Evolutionary conservation across 176 grass and related monocot species (phyloP), one percentile per base, ranked within the genome.

Genomic region (Ensete glaucum): DNA sequence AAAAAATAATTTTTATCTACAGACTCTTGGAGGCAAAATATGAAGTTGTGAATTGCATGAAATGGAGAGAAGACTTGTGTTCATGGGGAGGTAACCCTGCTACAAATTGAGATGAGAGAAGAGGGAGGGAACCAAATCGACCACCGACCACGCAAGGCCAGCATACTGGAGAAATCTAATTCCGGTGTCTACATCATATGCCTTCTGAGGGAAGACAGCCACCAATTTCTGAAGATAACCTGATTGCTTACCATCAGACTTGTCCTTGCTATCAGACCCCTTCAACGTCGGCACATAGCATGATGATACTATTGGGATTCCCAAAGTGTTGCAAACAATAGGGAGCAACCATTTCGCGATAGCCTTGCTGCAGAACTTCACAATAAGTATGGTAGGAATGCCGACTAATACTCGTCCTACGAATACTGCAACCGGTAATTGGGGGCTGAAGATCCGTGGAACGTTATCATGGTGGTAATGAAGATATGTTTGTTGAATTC

Each of bases 291-390:
- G 88, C 34, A 99, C 88, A 13, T 99, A 99, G 69, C 91, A 99
- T 9, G 96, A 88, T 2, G 96, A 99, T 0, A 89, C 78, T 1
- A 89, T 89, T 2, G 91, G 96, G 10, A 99, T 81, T 12, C 88
- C 90, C 71, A 99, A 81, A 17, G 91, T 99, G 83, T 67, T 94
- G 86, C 96, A 94, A 65, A 99, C 81, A 9, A 99, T 79, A 0
- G 96, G 96, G 22, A 99, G 88, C 52, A 99, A 78, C 96, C 96
- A 95, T 62, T 91, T 99, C 0, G 96, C 89, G 21, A 99, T 89
- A 0, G 91, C 96, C 69, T 99, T 99, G 84, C 91, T 91, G 78
- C 96, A 95, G 77, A 84, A 99, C 70, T 99, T 99, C 78, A 94
- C 91, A 0, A 53, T 71, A 3, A 99, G 74, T 84, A 99, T 99